Percentiles rank a stretch among this genome's conserved stretches.
Conservation (phyloP, 2,329 filamentous ascomycete species). For the Aspergillus novofumigatus region DNA sequence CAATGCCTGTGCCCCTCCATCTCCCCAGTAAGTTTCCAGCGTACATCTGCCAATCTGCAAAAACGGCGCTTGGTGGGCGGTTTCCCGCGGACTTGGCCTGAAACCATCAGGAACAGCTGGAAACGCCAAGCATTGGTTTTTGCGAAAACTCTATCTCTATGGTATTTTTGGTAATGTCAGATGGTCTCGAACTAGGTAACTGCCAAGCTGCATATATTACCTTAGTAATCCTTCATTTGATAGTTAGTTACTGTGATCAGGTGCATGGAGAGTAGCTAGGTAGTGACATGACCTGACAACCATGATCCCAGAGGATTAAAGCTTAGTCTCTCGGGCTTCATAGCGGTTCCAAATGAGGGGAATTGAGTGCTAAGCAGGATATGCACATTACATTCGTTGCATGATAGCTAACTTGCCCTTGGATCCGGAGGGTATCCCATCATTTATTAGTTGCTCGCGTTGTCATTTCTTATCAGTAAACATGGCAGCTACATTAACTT, state of each 20-base stretch:
- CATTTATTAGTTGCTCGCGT: background rate
- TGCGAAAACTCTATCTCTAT: background rate
- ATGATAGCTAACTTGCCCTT: background rate
- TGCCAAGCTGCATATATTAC: background rate
- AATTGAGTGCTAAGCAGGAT: background rate
- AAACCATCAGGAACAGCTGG: background rate
- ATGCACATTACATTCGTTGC: background rate
- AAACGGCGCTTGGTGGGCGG: background rate
- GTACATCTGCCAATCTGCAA: background rate
- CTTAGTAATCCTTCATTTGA: no score
- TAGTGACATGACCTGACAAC: background rate
- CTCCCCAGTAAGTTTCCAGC: slow-evolving; percentile 1
- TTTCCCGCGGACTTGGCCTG: slow-evolving; percentile 6
- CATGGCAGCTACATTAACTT: background rate
- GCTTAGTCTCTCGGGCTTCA: background rate
- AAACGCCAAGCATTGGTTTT: background rate
- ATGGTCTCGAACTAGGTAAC: background rate
- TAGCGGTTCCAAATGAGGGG: background rate
- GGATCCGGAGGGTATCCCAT: background rate
- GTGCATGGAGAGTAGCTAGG: no score
- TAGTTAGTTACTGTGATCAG: no score
- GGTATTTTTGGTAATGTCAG: background rate
- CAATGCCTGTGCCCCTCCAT: slow-evolving; percentile 7
- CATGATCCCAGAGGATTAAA: background rate
- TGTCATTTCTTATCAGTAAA: background rate